Base-by-base conservation (phyloP, 2,329 filamentous ascomycete species). In the Dendrostoma leiphaemia region DNA sequence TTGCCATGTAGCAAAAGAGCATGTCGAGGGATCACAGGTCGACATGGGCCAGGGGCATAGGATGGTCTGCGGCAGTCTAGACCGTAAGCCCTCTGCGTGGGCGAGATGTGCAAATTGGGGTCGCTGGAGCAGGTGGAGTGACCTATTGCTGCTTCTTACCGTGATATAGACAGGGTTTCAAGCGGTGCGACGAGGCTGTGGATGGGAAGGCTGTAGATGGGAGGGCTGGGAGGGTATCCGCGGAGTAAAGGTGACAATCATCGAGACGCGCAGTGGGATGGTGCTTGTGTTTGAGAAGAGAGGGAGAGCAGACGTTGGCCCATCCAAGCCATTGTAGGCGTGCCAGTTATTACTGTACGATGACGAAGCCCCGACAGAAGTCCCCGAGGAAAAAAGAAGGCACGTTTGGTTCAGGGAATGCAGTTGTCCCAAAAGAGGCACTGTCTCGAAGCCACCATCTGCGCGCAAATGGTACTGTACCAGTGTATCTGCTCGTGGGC, bases 1-100 rank as follows among this genome's bases (percentile, higher is more conserved):
- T 5, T 5, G 44, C 28, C 44, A n/a, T 15, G 31, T 47, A 24
- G 44, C 31, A 15, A 6, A 19, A 17, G 19, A 35, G 32, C 31
- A 37, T 17, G 32, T 13, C 13, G 31, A 48, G 21, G 29, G 32
- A 13, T 19, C 6, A 37, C 24, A 29, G 24, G 40, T 28, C 17
- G 40, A 24, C 37, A 21, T 15, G 15, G 9, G 12, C 12, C 15
- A 51, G 53, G 47, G 52, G 40, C n/a, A 10, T 26, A 26, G 19
- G 24, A 34, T 21, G 52, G 32, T 54, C 52, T 51, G 23, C 31
- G 40, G 52, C 34, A 55, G 48, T 55, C 53, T 55, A 55, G 53
- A 55, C 45, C 43, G n/a, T 23, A 24, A 23, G 51, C 26, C 38
- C 13, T 12, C 3, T 24, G 19, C 10, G 38, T 24, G 19, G 23